Base-by-base conservation (phyloP, 2,329 filamentous ascomycete genomes). In the Monosporascus sp. region DNA sequence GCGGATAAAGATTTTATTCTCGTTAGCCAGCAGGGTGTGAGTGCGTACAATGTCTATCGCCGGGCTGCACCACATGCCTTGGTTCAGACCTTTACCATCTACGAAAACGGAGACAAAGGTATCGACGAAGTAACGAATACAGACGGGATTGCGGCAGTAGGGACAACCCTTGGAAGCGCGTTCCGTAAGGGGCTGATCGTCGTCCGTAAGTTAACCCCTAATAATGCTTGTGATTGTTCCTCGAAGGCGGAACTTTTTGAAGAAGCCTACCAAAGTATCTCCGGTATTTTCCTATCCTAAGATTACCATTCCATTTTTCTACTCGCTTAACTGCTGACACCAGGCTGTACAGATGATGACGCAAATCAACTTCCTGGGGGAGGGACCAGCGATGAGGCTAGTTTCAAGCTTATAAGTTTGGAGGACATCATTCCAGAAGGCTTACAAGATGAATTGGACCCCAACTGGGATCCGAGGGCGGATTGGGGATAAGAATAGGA, bases 91-190 rank as follows among this genome's bases (percentile, higher is more conserved):
- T 81, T 81, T 41, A 78, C 76, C 0, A 70, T 81, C 20, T 66
- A 71, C 0, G 68, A 69, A 3, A 75, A 77, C 3, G 58, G 64
- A 0, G 66, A 73, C 37, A 73, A 69, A 0, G 65, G 69, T 3
- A 66, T 81, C 22, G 79, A 81, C 49, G 71, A 69, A 5, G 79
- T 82, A 5, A 76, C 74, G 16, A 82, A 82, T 56, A 81, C 79
- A 0, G 79, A 82, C 52, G 78, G 79, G 0, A 66, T 81, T 27
- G 56, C 76, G 0, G 78, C 74, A 0, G 74, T 81, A 3, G 74
- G 76, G 0, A 69, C 68, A 1, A 66, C 60, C 0, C 63, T 81
- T 40, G 75, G 76, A 31, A 59, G 57, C 19, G 67, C 69, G 22
- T 78, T 76, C 50, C 73, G 73, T 0, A 59, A 64, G 7, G 78